These are phyloP conservation scores for Solanum medicagineum DNA, from an alignment of 257 asterid genomes.

Conservation along the genomic window DNA sequence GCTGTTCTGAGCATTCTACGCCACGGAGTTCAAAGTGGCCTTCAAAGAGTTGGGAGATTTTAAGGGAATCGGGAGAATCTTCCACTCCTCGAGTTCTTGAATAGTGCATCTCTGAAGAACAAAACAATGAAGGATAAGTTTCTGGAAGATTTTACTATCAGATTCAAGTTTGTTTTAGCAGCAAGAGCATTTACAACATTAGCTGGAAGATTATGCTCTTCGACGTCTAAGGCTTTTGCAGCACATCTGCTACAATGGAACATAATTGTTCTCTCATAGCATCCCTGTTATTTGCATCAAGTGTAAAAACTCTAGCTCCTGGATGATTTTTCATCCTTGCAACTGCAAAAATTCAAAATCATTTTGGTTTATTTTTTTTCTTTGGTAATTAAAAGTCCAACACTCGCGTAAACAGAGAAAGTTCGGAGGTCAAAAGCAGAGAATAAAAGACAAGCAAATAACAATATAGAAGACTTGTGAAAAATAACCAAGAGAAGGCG, in stretches of 20 bases:
- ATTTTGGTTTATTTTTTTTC: background rate
- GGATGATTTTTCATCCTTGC: constrained; percentile 68
- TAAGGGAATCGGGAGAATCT: background rate
- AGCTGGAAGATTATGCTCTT: background rate
- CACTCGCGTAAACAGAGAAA: background rate
- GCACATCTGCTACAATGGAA: constrained; percentile 31
- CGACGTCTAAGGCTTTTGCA: constrained; percentile 25
- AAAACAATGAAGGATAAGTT: background rate
- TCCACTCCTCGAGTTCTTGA: background rate
- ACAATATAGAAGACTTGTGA: background rate
- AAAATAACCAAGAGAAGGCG: background rate
- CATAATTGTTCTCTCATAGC: constrained; percentile 50
- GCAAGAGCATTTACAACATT: background rate
- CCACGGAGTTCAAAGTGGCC: background rate
- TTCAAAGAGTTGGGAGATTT: background rate
- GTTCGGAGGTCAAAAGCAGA: background rate
- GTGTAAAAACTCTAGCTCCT: constrained; percentile 42
- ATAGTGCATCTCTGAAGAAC: background rate
- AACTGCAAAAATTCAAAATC: constrained; percentile 25
- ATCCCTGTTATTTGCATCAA: constrained; percentile 51
- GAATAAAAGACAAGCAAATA: background rate
- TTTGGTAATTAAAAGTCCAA: background rate
- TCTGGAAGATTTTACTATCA: background rate
- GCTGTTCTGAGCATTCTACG: background rate
- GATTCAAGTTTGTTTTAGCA: background rate